Evolutionary conservation across 2,329 filamentous ascomycete genomes (phyloP), one percentile per base, ranked within the genome.

Genomic region (Fusarium sp.): DNA sequence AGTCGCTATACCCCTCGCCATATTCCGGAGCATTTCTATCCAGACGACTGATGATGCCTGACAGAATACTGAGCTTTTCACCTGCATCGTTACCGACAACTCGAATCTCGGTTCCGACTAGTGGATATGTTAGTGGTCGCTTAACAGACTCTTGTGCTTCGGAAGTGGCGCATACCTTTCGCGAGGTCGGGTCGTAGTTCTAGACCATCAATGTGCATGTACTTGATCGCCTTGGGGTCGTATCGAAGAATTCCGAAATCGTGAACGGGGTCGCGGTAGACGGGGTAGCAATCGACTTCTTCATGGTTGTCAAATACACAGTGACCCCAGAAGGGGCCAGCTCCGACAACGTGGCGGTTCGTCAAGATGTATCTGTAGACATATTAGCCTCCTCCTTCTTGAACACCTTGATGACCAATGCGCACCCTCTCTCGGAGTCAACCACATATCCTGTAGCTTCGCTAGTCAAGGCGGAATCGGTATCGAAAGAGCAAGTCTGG

Each of bases 261-360:
- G 85, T 99, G 96, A 28, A 99, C 95, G 17, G 96, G 97, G 77
- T 99, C 96, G 76, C 96, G 94, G 82, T 99, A 99, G 50, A 99
- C 94, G 10, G 96, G 96, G 77, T 94, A 93, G 48, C 97, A 95
- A 78, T 99, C 96, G 74, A 96, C 96, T 84, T 97, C 87, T 72
- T 99, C 96, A 80, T 99, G 96, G 78, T 99, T 99, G 80, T 99
- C 97, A 79, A 99, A 99, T 72, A 99, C 95, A 78, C 93, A 95
- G 82, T 97, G 98, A 48, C 96, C 96, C 92, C 95, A 98, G 81
- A 99, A 99, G 2, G 96, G 96, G 1, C 96, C 96, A 1, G 96
- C 88, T 69, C 96, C 94, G 42, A 98, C 96, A 33, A 99, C 96
- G 82, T 99, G 96, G 62, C 93, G 88, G 79, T 96, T 96, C 13